Conservation (phyloP, 2,329 filamentous ascomycete genomes). For the Aaosphaeria arxii region DNA sequence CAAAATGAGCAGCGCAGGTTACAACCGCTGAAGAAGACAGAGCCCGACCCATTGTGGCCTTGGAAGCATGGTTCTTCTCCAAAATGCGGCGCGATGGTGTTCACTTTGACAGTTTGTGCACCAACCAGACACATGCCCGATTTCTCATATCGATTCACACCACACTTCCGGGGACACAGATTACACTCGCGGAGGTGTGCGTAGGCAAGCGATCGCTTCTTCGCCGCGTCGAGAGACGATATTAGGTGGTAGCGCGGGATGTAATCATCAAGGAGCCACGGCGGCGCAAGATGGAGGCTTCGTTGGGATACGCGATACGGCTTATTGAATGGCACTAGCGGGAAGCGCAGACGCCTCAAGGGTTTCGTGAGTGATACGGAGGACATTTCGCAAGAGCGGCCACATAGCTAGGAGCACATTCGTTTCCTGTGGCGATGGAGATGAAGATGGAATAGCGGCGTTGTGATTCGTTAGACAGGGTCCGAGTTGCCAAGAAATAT, state of each 20-base stretch:
- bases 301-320: slow-evolving; percentile 15
- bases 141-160: slow-evolving; percentile 76
- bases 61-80: slow-evolving; percentile 83
- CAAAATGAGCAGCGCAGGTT: slow-evolving; percentile 57
- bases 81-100: slow-evolving; percentile 82
- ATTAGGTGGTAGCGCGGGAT: slow-evolving; percentile 69
- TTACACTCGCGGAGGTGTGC: slow-evolving; percentile 77
- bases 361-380: too few species aligned
- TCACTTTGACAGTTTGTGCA: slow-evolving; percentile 69
- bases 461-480: too few species aligned
- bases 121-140: slow-evolving; percentile 78
- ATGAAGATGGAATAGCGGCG: too few species aligned
- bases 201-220: slow-evolving; percentile 72
- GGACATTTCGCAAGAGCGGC: too few species aligned
- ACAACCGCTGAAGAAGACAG: slow-evolving; percentile 78
- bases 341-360: too few species aligned
- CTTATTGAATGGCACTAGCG: too few species aligned
- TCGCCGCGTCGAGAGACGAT: slow-evolving; percentile 64
- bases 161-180: slow-evolving; percentile 72
- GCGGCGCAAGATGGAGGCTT: slow-evolving; percentile 53
- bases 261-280: slow-evolving; percentile 72
- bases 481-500: too few species aligned
- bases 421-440: too few species aligned
- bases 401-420: too few species aligned
- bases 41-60: slow-evolving; percentile 74